Evolutionary conservation across 2,329 filamentous ascomycete species (phyloP).

Genomic region (Clonostachys solani): DNA sequence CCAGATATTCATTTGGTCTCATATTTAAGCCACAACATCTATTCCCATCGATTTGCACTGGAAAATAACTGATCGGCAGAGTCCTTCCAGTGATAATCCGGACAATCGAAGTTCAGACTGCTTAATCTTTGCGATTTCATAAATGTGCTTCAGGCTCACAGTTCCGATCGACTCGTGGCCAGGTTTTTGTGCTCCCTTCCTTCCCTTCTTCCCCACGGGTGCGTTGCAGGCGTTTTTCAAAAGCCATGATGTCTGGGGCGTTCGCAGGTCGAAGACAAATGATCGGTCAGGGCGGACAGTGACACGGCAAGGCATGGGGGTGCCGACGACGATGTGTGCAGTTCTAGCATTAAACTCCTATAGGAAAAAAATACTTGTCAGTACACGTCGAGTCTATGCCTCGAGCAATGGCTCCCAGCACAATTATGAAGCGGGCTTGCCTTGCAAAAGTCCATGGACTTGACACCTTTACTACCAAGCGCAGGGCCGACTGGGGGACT

Average conservation of each 20-base stretch:
- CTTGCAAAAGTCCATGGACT: conserved; percentile 99
- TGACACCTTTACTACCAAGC: conserved; percentile 94
- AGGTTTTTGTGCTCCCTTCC: conserved; percentile 73
- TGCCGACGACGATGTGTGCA: conserved; percentile 74
- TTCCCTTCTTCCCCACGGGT: conserved; percentile 65
- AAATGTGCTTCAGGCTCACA: conserved; percentile 90
- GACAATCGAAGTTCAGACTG: conserved; percentile 71
- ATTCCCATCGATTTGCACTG: conserved; percentile 75
- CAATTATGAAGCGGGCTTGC: conserved; percentile 37
- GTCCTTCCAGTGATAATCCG: conserved; percentile 63
- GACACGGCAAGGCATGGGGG: conserved; percentile 85
- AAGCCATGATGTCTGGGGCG: conserved; percentile 89
- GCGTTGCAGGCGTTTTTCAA: conserved; percentile 80
- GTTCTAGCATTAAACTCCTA: conserved; percentile 98
- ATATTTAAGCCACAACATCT: conserved; percentile 56
- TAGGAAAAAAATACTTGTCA: neutral
- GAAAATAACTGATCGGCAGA: conserved; percentile 71
- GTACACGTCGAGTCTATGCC: no score
- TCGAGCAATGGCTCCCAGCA: neutral
- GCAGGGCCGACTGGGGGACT: conserved; percentile 96
- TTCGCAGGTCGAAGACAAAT: conserved; percentile 90
- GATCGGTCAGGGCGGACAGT: conserved; percentile 89
- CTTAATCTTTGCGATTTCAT: conserved; percentile 98
- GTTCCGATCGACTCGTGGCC: conserved; percentile 77
- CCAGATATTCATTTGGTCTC: neutral